Evolutionary conservation across 2,329 filamentous ascomycete genomes (phyloP), one percentile per base, ranked within the genome.

Genomic region (Emydomyces testavorans): DNA sequence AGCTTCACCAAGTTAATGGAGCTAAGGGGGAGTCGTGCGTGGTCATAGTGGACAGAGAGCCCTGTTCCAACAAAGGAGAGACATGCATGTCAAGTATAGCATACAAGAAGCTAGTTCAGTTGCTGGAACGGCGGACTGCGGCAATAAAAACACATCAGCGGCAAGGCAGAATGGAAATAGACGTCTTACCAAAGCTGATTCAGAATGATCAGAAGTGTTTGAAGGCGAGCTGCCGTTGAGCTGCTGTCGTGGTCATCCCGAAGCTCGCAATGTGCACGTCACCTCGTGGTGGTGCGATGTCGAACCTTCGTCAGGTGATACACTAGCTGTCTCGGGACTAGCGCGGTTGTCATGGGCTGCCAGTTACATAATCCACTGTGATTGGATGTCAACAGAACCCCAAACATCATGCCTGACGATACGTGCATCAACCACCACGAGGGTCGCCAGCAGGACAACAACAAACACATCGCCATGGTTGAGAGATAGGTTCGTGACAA

Each of bases 91-190:
- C 21, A 29, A 34, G 38, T 24, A 26, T 13, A 10, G 37, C 46
- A 13, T 26, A 36, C 37, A 15, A 16, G 26, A n/a, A n/a, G n/a
- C n/a, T 18, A 11, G 23, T 21, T 38, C 6, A 31, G 24, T n/a
- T 18, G 44, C 11, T 10, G 11, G 11, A 40, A 47, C 26, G 4
- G 36, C 26, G 45, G 45, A 47, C 35, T 18, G 32, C 36, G 28
- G 32, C 31, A 20, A 37, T 29, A 11, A 16, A 37, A 31, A 40
- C 11, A 15, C 4, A 41, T 13, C 38, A 11, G 21, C 29, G 11
- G 23, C 29, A 29, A 31, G 43, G 46, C 46, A 38, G n/a, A n/a
- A n/a, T 48, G 46, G 46, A 48, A 48, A 48, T 48, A 48, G 39
- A 36, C 29, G 31, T 6, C 46, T 43, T 42, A 48, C 46, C 46